Evolutionary conservation across 2,329 filamentous ascomycete species (phyloP).

Genomic region (Ceratocystis harringtonii): DNA sequence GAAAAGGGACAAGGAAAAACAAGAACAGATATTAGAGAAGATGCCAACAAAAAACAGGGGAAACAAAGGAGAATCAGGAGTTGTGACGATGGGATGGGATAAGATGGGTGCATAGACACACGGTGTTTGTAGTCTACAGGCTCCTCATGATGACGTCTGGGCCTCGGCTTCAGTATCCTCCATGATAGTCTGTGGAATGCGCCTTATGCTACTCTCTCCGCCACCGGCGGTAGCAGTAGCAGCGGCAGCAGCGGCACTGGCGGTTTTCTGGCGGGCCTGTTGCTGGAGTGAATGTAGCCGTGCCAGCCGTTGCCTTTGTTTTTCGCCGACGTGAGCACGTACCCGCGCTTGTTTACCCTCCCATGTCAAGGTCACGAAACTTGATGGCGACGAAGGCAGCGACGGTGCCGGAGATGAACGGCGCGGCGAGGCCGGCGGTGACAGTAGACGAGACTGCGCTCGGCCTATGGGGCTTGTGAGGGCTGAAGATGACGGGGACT

Average conservation of each 20-base stretch:
- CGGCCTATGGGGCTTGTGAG: neutral
- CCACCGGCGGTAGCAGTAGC: too few relatives aligned
- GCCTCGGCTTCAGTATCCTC: slow-evolving; percentile 4
- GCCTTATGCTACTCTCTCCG: neutral
- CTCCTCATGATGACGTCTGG: neutral
- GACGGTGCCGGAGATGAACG: neutral
- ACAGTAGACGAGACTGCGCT: slow-evolving; percentile 1
- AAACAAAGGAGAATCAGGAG: neutral
- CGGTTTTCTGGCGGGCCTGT: neutral
- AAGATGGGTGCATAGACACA: neutral
- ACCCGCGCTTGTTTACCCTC: neutral
- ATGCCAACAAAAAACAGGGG: neutral
- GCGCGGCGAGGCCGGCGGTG: neutral
- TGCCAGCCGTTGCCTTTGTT: slow-evolving; percentile 3
- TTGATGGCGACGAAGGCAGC: neutral
- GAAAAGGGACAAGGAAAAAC: neutral
- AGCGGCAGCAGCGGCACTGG: neutral
- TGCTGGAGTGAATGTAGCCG: neutral
- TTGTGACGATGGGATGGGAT: neutral
- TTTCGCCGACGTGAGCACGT: neutral
- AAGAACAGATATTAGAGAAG: neutral
- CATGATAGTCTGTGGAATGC: slow-evolving; percentile 4
- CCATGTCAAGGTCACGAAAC: neutral
- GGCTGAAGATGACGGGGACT: neutral
- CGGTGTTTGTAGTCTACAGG: neutral